phyloP scores from a whole-genome alignment of 371 early-diverging fungal species.

The Circinella umbellata region DNA sequence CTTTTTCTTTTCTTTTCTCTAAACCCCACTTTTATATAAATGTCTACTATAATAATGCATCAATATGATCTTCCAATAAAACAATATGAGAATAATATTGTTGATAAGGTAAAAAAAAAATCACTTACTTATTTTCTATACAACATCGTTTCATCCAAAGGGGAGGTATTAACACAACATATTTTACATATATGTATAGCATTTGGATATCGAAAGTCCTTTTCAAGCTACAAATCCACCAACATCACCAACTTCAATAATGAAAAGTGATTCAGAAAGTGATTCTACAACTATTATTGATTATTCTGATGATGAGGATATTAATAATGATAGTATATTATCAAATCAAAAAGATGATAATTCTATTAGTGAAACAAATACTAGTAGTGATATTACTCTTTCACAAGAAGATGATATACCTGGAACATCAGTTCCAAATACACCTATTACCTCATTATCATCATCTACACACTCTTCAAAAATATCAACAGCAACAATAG shows the following conservation, averaged over 20 bases:
- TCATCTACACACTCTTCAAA: not conserved
- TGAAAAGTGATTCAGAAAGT: conserved; percentile 6
- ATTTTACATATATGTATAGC: not conserved
- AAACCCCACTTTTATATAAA: too few species aligned
- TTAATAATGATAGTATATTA: not conserved
- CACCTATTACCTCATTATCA: too few species aligned
- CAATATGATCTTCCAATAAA: too few species aligned
- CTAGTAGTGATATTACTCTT: conserved; percentile 10
- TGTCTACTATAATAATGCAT: too few species aligned
- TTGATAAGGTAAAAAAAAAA: not conserved
- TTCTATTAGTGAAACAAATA: not conserved
- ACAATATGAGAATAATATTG: too few species aligned
- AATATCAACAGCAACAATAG: not conserved
- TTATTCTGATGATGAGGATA: not conserved
- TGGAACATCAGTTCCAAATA: not conserved
- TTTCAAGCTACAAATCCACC: not conserved
- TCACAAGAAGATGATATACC: not conserved
- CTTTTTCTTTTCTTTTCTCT: too few species aligned
- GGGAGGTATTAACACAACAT: not conserved
- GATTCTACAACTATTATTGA: conserved; percentile 6
- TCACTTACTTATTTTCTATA: not conserved
- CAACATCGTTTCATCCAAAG: not conserved
- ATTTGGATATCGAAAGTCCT: not conserved
- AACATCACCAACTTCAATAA: not conserved
- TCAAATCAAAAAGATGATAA: conserved; percentile 6